Evolutionary conservation across 768 basidiomycete species (phyloP).

Genomic region (Rhizopogon vinicolor): DNA sequence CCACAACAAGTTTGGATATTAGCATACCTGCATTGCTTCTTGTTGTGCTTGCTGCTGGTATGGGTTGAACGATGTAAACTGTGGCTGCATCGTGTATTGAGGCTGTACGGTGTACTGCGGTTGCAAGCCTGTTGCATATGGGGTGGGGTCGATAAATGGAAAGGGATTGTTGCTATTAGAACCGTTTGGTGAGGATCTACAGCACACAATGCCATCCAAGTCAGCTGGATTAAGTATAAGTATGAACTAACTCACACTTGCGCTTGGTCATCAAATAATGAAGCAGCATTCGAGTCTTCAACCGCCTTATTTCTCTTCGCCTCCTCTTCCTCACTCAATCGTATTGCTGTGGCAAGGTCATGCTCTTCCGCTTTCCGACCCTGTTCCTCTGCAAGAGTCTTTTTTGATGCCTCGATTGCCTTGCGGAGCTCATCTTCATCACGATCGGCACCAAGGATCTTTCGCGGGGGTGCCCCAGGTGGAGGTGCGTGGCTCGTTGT

Average conservation of each 20-base stretch:
- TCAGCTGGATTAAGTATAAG: constrained; percentile 3
- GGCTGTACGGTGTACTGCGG: constrained; percentile 80
- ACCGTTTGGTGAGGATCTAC: constrained; percentile 29
- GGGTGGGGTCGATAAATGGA: constrained; percentile 56
- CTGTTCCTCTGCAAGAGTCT: constrained; percentile 65
- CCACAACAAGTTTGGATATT: neutral
- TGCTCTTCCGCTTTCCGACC: constrained; percentile 60
- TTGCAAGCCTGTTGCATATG: constrained; percentile 53
- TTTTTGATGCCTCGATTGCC: constrained; percentile 91
- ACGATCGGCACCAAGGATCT: constrained; percentile 24
- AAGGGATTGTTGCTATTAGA: constrained; percentile 45
- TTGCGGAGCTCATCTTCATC: constrained; percentile 82
- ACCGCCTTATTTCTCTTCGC: constrained; percentile 63
- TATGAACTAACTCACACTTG: constrained; percentile 54
- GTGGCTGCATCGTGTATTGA: constrained; percentile 71
- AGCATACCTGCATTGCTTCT: constrained; percentile 65
- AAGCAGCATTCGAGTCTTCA: constrained; percentile 65
- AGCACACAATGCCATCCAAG: neutral
- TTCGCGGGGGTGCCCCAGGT: constrained; percentile 11
- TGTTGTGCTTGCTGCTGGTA: constrained; percentile 92
- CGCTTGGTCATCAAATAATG: constrained; percentile 84
- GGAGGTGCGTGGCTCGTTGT: constrained; percentile 4
- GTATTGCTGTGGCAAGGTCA: constrained; percentile 81
- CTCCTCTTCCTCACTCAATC: constrained; percentile 90
- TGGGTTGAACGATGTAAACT: constrained; percentile 91